Percentiles rank a stretch among this genome's conserved stretches.
Evolutionary conservation across 805 yeast genomes (phyloP).

Genomic region (Candida insectalens): DNA sequence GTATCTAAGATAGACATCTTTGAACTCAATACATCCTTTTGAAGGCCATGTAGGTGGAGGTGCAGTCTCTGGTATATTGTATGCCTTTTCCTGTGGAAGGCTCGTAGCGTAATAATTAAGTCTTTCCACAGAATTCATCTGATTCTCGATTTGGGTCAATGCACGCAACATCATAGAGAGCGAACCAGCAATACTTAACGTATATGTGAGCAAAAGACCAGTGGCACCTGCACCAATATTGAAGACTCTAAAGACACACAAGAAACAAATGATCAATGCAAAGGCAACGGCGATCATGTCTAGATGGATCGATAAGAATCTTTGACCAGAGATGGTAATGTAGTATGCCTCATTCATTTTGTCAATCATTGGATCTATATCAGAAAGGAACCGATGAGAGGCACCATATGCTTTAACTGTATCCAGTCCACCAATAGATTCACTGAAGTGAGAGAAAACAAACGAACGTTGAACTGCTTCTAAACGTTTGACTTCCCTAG

Average conservation of each 20-base stretch:
- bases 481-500: slow-evolving; percentile 66
- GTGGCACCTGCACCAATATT: slow-evolving; percentile 47
- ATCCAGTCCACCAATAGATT: slow-evolving; percentile 54
- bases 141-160: slow-evolving; percentile 63
- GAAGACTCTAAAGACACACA: slow-evolving; percentile 53
- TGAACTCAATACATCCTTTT: slow-evolving; percentile 35
- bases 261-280: slow-evolving; percentile 39
- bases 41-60: slow-evolving; percentile 42
- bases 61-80: slow-evolving; percentile 30
- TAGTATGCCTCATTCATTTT: slow-evolving; percentile 59
- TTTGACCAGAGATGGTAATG: slow-evolving; percentile 44
- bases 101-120: slow-evolving; percentile 51
- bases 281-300: slow-evolving; percentile 35
- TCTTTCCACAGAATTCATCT: slow-evolving; percentile 77
- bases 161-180: slow-evolving; percentile 45
- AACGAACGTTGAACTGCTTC: slow-evolving; percentile 65
- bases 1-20: slow-evolving; percentile 41
- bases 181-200: slow-evolving; percentile 46
- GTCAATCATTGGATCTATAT: slow-evolving; percentile 38
- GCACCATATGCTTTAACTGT: slow-evolving; percentile 53
- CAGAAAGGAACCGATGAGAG: slow-evolving; percentile 31
- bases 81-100: slow-evolving; percentile 59
- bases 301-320: slow-evolving; percentile 54
- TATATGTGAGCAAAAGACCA: slow-evolving; percentile 52
- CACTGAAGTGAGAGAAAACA: slow-evolving; percentile 65